These are phyloP conservation scores for Arctostaphylos glauca DNA, from an alignment of 148 eudicot genomes.

Conservation along the genomic window DNA sequence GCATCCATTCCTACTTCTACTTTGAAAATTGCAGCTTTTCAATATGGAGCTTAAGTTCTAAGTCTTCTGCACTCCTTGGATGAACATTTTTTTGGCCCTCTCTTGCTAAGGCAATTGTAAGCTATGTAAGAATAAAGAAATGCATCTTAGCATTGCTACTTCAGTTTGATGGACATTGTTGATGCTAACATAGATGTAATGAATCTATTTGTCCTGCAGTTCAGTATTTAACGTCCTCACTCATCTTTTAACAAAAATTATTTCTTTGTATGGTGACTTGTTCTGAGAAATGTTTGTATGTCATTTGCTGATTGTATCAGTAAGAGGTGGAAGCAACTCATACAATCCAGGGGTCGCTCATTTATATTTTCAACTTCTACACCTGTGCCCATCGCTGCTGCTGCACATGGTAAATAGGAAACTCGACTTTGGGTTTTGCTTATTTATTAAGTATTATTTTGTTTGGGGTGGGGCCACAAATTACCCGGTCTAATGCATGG, in stretches of 20 bases:
- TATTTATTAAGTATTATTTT: neutral
- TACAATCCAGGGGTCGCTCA: conserved; percentile 92
- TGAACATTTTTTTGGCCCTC: neutral
- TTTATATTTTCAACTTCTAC: conserved; percentile 96
- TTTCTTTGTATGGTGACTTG: neutral
- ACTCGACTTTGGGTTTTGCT: neutral
- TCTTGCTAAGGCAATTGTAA: neutral
- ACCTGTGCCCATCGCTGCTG: conserved; percentile 85
- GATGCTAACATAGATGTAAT: neutral
- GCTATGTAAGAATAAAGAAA: neutral
- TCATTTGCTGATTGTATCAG: conserved; percentile 32
- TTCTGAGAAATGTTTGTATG: neutral
- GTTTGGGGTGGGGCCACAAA: too few relatives aligned
- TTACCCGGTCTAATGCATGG: too few relatives aligned
- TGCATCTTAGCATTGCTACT: neutral
- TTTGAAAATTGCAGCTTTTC: neutral
- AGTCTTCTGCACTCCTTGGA: neutral
- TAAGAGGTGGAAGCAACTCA: conserved; percentile 89
- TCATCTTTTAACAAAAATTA: neutral
- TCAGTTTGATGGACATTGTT: neutral
- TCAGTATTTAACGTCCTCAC: too few relatives aligned
- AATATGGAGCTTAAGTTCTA: neutral
- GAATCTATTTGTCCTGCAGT: neutral
- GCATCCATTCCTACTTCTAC: neutral
- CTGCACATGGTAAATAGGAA: conserved; percentile 70